These are phyloP conservation scores for Zhuliangozyma parablackwelliae DNA, from an alignment of 1,139 yeast genomes.

Conservation along the genomic window DNA sequence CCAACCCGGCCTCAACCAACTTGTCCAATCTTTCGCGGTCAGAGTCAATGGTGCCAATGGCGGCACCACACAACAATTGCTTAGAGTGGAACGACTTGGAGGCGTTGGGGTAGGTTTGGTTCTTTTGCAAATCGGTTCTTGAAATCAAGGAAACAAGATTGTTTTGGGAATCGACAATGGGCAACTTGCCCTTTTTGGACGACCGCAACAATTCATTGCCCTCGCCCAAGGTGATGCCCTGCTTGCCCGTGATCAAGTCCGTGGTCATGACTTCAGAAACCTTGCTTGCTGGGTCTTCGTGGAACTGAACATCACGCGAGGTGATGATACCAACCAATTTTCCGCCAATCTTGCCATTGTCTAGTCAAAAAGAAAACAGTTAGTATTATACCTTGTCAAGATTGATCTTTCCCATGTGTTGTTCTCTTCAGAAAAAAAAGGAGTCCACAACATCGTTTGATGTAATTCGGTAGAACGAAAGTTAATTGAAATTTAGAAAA, in stretches of 20 bases:
- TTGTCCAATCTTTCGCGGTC: slow-evolving; percentile 80
- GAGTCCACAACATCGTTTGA: slow-evolving; percentile 96
- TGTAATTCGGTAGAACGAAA: slow-evolving; percentile 99
- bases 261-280: slow-evolving; percentile 86
- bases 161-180: slow-evolving; percentile 76
- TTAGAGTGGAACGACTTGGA: slow-evolving; percentile 90
- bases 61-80: slow-evolving; percentile 98
- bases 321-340: slow-evolving; percentile 93
- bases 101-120: slow-evolving; percentile 89
- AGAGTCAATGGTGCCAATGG: slow-evolving; percentile 89
- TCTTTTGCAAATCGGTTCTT: slow-evolving; percentile 95
- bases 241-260: slow-evolving; percentile 76
- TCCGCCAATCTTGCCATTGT: slow-evolving; percentile 80
- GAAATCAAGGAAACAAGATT: slow-evolving; percentile 85
- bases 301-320: slow-evolving; percentile 95
- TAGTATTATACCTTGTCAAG: slow-evolving; percentile 24
- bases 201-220: slow-evolving; percentile 88
- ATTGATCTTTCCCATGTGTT: not conserved
- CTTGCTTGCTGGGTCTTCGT: slow-evolving; percentile 60
- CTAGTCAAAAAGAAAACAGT: slow-evolving; percentile 35
- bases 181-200: slow-evolving; percentile 96
- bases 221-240: slow-evolving; percentile 75
- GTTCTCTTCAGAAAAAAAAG: slow-evolving; percentile 11
- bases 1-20: slow-evolving; percentile 95
- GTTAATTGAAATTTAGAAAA: slow-evolving; percentile 52